phyloP scores from a whole-genome alignment of 1,139 yeast genomes.

The Kluyveromyces sp. region DNA sequence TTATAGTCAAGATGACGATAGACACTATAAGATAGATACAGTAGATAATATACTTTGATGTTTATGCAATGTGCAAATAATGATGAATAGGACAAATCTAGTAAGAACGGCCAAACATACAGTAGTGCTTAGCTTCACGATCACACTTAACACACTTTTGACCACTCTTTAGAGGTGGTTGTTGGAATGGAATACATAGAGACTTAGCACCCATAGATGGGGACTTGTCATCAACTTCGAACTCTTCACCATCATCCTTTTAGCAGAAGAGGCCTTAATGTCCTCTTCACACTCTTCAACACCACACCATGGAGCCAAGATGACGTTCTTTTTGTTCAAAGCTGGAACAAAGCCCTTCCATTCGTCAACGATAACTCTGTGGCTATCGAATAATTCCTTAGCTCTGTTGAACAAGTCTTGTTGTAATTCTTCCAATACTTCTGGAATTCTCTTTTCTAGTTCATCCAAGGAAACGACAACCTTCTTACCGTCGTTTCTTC shows the following conservation, averaged over 20 bases:
- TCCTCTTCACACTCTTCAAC: conserved; percentile 90
- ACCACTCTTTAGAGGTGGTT: conserved; percentile 69
- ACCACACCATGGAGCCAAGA: conserved; percentile 97
- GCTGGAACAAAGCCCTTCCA: conserved; percentile 94
- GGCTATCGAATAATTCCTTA: conserved; percentile 72
- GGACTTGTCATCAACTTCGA: conserved; percentile 87
- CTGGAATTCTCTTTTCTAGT: conserved; percentile 61
- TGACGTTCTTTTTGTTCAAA: conserved; percentile 82
- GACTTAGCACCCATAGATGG: conserved; percentile 99
- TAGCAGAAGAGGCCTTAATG: conserved; percentile 87
- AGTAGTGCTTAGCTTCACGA: conserved; percentile 63
- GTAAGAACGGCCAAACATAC: conserved; percentile 96
- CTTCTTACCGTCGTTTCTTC: conserved; percentile 87
- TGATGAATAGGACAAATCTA: conserved; percentile 26
- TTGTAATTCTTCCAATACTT: conserved; percentile 76
- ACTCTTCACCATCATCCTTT: conserved; percentile 73
- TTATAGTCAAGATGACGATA: too few relatives aligned
- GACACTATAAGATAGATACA: too few relatives aligned
- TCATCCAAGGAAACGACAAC: conserved; percentile 55
- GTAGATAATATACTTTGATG: not conserved
- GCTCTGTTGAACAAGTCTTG: conserved; percentile 67
- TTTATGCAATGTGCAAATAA: too few relatives aligned
- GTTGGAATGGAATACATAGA: conserved; percentile 91
- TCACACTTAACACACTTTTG: conserved; percentile 87
- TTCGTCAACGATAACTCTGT: conserved; percentile 69